These are phyloP conservation scores for Acorus gramineus DNA, from an alignment of 106 monocot genomes.

Conservation along the genomic window DNA sequence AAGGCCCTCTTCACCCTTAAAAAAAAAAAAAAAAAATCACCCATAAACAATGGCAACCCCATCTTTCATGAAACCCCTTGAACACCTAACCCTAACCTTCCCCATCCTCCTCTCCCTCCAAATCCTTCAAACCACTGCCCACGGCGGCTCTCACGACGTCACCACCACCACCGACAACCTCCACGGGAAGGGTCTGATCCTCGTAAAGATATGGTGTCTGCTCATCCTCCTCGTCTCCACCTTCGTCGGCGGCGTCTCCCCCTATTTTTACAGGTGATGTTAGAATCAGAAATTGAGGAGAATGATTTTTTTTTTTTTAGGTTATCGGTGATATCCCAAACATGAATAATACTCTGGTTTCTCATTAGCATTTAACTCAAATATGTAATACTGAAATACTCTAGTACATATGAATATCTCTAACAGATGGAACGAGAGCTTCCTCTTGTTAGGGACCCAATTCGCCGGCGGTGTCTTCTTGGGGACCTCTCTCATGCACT, in stretches of 20 bases:
- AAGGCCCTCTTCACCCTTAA: too few relatives aligned
- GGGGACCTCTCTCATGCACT: slow-evolving; percentile 60
- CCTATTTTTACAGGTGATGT: slow-evolving; percentile 35
- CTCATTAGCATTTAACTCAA: too few relatives aligned
- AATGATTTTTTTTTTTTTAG: not conserved
- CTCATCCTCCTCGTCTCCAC: slow-evolving; percentile 46
- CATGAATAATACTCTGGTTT: slow-evolving; percentile 10
- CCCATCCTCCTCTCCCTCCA: slow-evolving; percentile 8
- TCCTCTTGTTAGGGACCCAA: slow-evolving; percentile 61
- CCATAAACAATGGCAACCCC: too few relatives aligned
- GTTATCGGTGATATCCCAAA: too few relatives aligned
- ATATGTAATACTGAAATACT: too few relatives aligned
- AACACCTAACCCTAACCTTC: not conserved
- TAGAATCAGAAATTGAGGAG: too few relatives aligned
- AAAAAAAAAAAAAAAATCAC: too few relatives aligned
- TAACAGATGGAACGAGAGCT: slow-evolving; percentile 54
- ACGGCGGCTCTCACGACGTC: slow-evolving; percentile 4
- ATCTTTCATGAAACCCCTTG: not conserved
- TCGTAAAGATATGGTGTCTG: slow-evolving; percentile 50
- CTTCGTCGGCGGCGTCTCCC: slow-evolving; percentile 55
- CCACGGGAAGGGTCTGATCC: slow-evolving; percentile 24
- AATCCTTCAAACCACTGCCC: not conserved
- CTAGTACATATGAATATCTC: too few relatives aligned
- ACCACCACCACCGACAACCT: slow-evolving; percentile 9
- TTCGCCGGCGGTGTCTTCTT: slow-evolving; percentile 68